phyloP scores from a whole-genome alignment of 495 filamentous ascomycete species.

The Penicillium angulare region DNA sequence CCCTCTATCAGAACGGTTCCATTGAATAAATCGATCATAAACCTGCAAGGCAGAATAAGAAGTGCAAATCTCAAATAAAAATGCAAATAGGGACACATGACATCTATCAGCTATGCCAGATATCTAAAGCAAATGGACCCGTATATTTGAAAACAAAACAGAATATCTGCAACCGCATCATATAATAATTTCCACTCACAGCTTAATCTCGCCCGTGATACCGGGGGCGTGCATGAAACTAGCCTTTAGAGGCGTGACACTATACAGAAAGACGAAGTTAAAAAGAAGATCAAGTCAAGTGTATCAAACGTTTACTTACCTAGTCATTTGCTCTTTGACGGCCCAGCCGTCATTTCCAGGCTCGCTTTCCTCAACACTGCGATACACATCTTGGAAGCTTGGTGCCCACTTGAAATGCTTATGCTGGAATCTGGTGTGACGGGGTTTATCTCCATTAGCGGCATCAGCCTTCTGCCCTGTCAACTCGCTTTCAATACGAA shows the following conservation, averaged over 20 bases:
- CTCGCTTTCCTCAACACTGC: constrained; percentile 71
- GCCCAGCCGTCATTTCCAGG: constrained; percentile 96
- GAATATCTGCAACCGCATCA: constrained; percentile 15
- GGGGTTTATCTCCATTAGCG: constrained; percentile 8
- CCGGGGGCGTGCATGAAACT: constrained; percentile 83
- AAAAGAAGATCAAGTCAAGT: constrained; percentile 1
- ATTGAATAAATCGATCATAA: constrained; percentile 1
- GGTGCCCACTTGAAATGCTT: constrained; percentile 96
- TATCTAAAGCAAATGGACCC: constrained; percentile 28
- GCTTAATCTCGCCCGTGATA: constrained; percentile 73
- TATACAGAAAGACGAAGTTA: constrained; percentile 32
- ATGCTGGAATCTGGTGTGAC: constrained; percentile 52
- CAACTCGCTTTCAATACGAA: constrained; percentile 55
- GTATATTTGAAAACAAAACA: constrained; percentile 23
- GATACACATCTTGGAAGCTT: constrained; percentile 78
- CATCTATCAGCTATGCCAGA: constrained; percentile 31
- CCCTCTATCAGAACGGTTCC: constrained; percentile 40
- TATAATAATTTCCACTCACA: constrained; percentile 68
- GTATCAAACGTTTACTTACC: constrained; percentile 51
- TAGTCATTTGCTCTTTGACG: constrained; percentile 83
- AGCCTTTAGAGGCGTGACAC: constrained; percentile 85
- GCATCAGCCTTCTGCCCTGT: constrained; percentile 24
- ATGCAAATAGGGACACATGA: constrained; percentile 18
- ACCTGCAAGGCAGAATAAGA: background rate
- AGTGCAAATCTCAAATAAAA: constrained; percentile 10